Evolutionary conservation across 2,329 filamentous ascomycete genomes (phyloP).

Genomic region (Ceratocystiopsis minuta): DNA sequence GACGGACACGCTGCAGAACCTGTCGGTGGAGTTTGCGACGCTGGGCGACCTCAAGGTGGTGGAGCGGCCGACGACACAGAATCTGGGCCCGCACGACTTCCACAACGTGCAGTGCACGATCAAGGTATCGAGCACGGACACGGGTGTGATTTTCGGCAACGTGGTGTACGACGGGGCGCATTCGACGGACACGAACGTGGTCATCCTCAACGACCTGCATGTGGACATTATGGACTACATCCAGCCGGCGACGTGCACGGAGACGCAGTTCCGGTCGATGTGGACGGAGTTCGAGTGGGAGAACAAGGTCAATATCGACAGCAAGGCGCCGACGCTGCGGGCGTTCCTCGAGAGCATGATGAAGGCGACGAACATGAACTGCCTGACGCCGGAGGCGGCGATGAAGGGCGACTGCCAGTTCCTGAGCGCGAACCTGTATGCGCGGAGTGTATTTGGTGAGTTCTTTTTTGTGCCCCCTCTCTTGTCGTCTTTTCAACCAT

Average conservation of each 20-base stretch:
- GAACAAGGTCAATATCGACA: conserved; percentile 99
- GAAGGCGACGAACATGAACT: conserved; percentile 98
- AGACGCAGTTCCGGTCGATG: conserved; percentile 99
- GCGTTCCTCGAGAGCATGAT: conserved; percentile 90
- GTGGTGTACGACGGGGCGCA: conserved; percentile 92
- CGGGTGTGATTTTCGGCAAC: conserved; percentile 96
- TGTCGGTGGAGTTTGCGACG: conserved; percentile 97
- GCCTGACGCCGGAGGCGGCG: conserved; percentile 86
- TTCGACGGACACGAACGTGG: conserved; percentile 84
- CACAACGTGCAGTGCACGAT: conserved; percentile 97
- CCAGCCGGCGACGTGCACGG: conserved; percentile 85
- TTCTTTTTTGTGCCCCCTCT: conserved; percentile 10
- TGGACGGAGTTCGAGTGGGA: conserved; percentile 99
- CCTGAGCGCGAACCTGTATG: conserved; percentile 90
- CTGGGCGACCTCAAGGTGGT: conserved; percentile 95
- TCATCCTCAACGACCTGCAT: conserved; percentile 94
- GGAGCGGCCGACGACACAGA: conserved; percentile 89
- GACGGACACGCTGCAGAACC: conserved; percentile 85
- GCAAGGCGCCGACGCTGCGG: conserved; percentile 77
- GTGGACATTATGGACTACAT: conserved; percentile 99
- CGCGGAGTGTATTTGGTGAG: conserved; percentile 94
- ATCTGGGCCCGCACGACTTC: conserved; percentile 88
- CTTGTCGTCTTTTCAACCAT: not conserved
- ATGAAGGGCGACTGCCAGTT: conserved; percentile 97
- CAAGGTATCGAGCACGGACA: conserved; percentile 86